Conservation (phyloP, 192 early-diverging fungal genomes). For the Linnemannia zychae region DNA sequence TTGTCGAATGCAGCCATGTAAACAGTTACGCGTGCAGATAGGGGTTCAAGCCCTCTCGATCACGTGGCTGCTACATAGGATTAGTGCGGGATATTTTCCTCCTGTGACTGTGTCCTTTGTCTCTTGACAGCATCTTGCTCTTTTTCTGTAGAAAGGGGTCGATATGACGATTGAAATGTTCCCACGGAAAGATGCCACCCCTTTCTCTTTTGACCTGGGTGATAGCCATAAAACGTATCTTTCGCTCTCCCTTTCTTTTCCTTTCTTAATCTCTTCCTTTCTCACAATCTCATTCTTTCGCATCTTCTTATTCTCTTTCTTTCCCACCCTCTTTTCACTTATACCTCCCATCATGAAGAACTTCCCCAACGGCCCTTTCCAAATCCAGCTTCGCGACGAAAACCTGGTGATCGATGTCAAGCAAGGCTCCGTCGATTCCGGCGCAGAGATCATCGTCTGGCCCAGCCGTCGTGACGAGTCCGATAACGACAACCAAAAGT, state of each 20-base stretch:
- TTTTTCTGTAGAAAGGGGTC: no score
- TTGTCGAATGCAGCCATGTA: no score
- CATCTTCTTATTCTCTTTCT: background rate
- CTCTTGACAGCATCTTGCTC: no score
- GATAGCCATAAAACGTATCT: background rate
- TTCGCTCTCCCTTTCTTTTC: background rate
- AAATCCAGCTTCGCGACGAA: conserved; percentile 16
- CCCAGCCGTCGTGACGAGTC: background rate
- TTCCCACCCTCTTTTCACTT: background rate
- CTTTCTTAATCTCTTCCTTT: background rate
- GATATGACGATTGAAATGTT: background rate
- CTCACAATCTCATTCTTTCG: background rate
- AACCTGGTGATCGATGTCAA: conserved; percentile 24
- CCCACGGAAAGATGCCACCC: background rate
- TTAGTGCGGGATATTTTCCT: no score
- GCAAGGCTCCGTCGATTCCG: background rate
- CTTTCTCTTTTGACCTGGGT: background rate
- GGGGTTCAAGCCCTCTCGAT: no score
- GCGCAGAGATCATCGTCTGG: conserved; percentile 18
- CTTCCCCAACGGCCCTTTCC: conserved; percentile 14
- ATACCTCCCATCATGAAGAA: background rate
- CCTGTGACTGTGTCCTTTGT: no score
- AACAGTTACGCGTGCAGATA: no score
- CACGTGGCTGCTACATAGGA: no score
- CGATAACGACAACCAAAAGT: conserved; percentile 19